phyloP scores from a whole-genome alignment of 129 eudicot genomes.

The Flaveria brownii region DNA sequence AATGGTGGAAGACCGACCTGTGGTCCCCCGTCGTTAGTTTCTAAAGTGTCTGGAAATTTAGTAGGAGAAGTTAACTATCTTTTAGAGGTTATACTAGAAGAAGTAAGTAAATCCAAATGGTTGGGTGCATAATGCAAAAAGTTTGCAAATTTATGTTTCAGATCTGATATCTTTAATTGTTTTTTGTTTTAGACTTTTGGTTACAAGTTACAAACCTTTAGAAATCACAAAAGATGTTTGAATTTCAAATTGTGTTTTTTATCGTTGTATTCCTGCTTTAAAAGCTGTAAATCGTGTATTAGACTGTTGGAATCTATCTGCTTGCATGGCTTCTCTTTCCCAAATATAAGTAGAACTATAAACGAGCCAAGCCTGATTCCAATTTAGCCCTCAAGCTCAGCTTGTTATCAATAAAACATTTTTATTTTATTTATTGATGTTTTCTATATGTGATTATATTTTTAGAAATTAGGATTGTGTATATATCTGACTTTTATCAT shows the following conservation, averaged over 20 bases:
- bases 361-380: too few relatives aligned
- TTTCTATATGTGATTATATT: too few relatives aligned
- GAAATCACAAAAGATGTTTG: not conserved
- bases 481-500: too few relatives aligned
- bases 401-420: too few relatives aligned
- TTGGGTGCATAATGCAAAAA: slow-evolving; percentile 30
- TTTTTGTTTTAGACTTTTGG: slow-evolving; percentile 27
- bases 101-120: slow-evolving; percentile 28
- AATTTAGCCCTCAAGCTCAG: too few relatives aligned
- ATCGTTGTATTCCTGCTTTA: not conserved
- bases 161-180: slow-evolving; percentile 16
- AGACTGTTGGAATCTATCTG: not conserved
- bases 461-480: too few relatives aligned
- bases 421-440: too few relatives aligned
- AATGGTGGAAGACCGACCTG: slow-evolving; percentile 76
- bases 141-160: slow-evolving; percentile 24
- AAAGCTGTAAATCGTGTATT: not conserved
- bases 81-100: slow-evolving; percentile 29
- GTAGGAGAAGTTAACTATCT: slow-evolving; percentile 17
- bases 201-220: not conserved
- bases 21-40: slow-evolving; percentile 50
- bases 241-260: not conserved
- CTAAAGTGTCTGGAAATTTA: slow-evolving; percentile 6
- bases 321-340: not conserved
- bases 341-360: too few relatives aligned